Evolutionary conservation across 495 filamentous ascomycete species (phyloP), one percentile per base, ranked within the genome.

Genomic region (Monascus purpureus): DNA sequence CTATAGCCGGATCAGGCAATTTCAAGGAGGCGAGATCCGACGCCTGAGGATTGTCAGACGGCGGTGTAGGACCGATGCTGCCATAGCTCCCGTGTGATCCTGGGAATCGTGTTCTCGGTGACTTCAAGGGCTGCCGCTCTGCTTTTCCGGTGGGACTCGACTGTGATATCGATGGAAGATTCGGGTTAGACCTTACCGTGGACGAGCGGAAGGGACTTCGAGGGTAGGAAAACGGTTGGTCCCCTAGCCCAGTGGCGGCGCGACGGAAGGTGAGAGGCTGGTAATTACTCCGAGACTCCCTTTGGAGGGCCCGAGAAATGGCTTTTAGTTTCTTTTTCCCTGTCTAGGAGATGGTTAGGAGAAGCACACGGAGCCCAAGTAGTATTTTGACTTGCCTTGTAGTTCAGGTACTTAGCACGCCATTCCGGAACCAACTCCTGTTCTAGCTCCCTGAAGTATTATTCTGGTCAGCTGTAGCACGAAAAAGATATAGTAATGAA

Each of bases 271-370:
- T 38, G 7, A 64, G 73, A 1, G 69, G 70, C 11, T 53, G 61
- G 27, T 68, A 75, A 22, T 71, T 77, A n/a, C n/a, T n/a, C 28
- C 73, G 69, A 32, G 69, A 61, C 41, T 65, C 50, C 37, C 52
- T 70, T 34, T 70, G 68, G 6, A 83, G 59, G 39, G 84, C 82
- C 23, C 75, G 69, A n/a, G 68, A 52, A 30, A 92, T 68, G 18
- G 74, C 72, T 52, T 90, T 93, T 52, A 94, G 63, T 51, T 82
- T 79, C 59, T 93, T 93, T 55, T 94, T 94, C 17, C 82, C 86
- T n/a, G 40, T 39, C 70, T 77, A 38, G 12, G 38, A 14, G 27
- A 29, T 8, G 12, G 27, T 29, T 29, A 29, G 27, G 27, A 29
- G 5, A n/a, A n/a, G n/a, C n/a, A n/a, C n/a, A n/a, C n/a, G n/a